These are phyloP conservation scores for Zygoascus bituminiphila DNA, from an alignment of 805 yeast species.

Conservation along the genomic window DNA sequence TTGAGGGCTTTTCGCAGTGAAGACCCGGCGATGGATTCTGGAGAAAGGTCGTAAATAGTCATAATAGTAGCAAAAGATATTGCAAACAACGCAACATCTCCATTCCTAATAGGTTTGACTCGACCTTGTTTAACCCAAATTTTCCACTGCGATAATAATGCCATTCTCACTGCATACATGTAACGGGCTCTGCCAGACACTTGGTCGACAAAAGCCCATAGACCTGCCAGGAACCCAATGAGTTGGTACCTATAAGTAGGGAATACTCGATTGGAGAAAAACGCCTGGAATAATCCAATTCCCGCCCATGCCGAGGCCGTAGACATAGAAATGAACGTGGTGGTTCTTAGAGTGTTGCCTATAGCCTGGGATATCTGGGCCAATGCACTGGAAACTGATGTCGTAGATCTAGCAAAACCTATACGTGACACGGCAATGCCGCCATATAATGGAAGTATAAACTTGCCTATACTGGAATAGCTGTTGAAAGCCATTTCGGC, in stretches of 20 bases:
- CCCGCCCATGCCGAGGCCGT: constrained; percentile 34
- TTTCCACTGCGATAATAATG: constrained; percentile 31
- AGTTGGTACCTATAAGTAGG: constrained; percentile 30
- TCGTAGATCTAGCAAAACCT: not conserved
- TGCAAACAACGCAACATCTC: constrained; percentile 29
- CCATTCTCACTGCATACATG: constrained; percentile 30
- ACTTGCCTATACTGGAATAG: constrained; percentile 21
- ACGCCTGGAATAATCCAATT: constrained; percentile 27
- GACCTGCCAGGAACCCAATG: constrained; percentile 35
- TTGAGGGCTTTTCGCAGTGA: constrained; percentile 24
- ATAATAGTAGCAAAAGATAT: constrained; percentile 26
- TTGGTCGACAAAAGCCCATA: constrained; percentile 33
- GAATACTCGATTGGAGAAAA: constrained; percentile 25
- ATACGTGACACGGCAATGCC: constrained; percentile 14
- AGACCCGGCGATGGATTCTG: constrained; percentile 23
- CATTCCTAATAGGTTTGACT: constrained; percentile 24
- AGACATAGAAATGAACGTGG: constrained; percentile 28
- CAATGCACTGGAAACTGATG: constrained; percentile 6
- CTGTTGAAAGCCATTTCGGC: constrained; percentile 20
- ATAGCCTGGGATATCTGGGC: constrained; percentile 8
- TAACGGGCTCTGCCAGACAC: constrained; percentile 28
- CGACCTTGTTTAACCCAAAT: constrained; percentile 21
- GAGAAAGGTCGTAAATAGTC: constrained; percentile 24
- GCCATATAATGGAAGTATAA: constrained; percentile 25
- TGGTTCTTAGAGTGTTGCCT: constrained; percentile 26